Percentiles rank a stretch among this genome's conserved stretches.
Evolutionary conservation across 2,329 filamentous ascomycete genomes (phyloP).

Genomic region (Microthyrium microscopicum): DNA sequence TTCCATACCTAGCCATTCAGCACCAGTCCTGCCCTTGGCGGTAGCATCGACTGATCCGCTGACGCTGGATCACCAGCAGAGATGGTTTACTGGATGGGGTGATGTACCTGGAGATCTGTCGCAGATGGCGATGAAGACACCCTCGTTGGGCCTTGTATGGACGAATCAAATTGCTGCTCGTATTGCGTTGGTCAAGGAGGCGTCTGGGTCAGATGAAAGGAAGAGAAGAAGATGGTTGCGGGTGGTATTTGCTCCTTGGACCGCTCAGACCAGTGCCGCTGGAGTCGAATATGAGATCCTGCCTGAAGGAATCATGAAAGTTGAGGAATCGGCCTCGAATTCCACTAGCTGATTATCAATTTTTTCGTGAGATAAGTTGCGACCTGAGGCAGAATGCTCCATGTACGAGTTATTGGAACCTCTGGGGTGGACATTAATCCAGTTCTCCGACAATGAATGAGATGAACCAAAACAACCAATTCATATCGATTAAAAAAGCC

Average conservation of each 20-base stretch:
- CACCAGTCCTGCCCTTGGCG: constrained; percentile 10
- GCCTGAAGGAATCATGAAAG: constrained; percentile 36
- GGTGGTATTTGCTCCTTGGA: constrained; percentile 77
- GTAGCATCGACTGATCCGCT: constrained; percentile 35
- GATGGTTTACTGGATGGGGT: constrained; percentile 93
- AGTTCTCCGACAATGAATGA: no score
- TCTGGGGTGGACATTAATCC: no score
- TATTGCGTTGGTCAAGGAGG: constrained; percentile 58
- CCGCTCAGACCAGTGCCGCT: constrained; percentile 31
- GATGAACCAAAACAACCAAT: no score
- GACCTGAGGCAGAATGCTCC: no score
- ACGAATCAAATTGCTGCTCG: constrained; percentile 73
- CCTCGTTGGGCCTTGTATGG: constrained; percentile 78
- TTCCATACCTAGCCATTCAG: constrained; percentile 8
- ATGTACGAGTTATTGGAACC: no score
- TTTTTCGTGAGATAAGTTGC: no score
- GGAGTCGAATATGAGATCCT: constrained; percentile 62
- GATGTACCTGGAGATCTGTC: constrained; percentile 31
- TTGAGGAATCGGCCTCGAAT: constrained; percentile 1
- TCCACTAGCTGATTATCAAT: no score
- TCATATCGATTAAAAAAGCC: no score
- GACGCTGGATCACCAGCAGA: constrained; percentile 72
- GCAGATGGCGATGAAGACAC: constrained; percentile 49
- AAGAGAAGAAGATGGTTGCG: constrained; percentile 48
- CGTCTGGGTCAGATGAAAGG: constrained; percentile 21